Evolutionary conservation across 805 yeast species (phyloP).

Genomic region (Candida fluviatilis): DNA sequence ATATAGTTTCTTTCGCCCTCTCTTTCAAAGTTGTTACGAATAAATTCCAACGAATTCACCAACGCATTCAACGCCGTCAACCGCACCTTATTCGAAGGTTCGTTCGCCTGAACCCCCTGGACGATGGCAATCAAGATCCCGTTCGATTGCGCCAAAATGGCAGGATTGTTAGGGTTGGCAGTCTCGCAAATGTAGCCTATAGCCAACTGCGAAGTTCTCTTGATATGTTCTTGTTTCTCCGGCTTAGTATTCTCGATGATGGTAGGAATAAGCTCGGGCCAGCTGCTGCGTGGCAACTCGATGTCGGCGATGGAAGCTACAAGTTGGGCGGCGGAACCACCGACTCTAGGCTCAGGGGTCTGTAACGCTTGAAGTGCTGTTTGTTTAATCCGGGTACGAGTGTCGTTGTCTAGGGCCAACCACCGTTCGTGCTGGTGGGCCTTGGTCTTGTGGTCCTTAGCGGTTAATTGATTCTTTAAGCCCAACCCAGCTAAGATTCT

Average conservation of each 20-base stretch:
- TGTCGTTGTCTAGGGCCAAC: constrained; percentile 53
- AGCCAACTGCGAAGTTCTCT: constrained; percentile 81
- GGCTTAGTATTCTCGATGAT: constrained; percentile 84
- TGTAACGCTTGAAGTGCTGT: constrained; percentile 56
- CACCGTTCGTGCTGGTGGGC: constrained; percentile 67
- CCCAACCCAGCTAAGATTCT: constrained; percentile 89
- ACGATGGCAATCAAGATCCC: constrained; percentile 93
- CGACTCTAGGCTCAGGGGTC: constrained; percentile 70
- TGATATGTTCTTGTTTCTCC: constrained; percentile 72
- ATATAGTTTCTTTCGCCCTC: constrained; percentile 95
- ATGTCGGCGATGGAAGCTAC: constrained; percentile 97
- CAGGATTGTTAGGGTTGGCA: constrained; percentile 78
- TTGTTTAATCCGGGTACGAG: constrained; percentile 63
- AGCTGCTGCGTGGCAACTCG: constrained; percentile 81
- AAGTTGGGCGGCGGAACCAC: constrained; percentile 85
- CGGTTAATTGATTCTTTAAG: constrained; percentile 80
- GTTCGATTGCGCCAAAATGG: constrained; percentile 78
- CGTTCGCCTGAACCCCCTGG: constrained; percentile 89
- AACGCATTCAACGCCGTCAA: constrained; percentile 89
- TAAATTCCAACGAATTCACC: constrained; percentile 85
- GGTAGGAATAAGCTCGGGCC: constrained; percentile 82
- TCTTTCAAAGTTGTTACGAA: constrained; percentile 79
- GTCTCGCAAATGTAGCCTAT: constrained; percentile 96
- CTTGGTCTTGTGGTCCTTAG: constrained; percentile 67
- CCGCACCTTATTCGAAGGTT: constrained; percentile 70